These are phyloP conservation scores for Colletotrichum phormii DNA, from an alignment of 2,329 filamentous ascomycete genomes.

Conservation along the genomic window DNA sequence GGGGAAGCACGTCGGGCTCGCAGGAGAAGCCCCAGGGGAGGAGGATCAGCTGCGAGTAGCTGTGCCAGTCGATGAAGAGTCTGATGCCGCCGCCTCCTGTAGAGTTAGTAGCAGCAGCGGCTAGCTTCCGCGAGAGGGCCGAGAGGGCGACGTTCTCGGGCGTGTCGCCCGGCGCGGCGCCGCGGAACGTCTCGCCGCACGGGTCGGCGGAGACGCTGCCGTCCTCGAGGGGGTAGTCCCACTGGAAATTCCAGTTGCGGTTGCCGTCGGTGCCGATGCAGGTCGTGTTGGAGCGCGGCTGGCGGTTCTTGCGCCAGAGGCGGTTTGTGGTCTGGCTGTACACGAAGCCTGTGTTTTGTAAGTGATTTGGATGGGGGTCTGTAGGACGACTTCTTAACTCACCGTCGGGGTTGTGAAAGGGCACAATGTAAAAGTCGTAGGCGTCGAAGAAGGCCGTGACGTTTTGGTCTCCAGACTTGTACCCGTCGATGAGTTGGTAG, in stretches of 20 bases:
- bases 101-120: constrained; percentile 39
- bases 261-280: constrained; percentile 64
- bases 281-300: constrained; percentile 51
- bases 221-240: constrained; percentile 45
- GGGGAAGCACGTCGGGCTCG: constrained; percentile 40
- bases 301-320: constrained; percentile 66
- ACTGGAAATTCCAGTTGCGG: constrained; percentile 62
- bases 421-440: constrained; percentile 70
- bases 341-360: constrained; percentile 54
- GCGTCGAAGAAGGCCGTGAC: constrained; percentile 61
- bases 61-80: constrained; percentile 70
- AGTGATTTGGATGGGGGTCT: neutral
- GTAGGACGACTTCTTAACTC: constrained; percentile 25
- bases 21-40: constrained; percentile 69
- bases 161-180: constrained; percentile 53
- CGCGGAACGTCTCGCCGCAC: constrained; percentile 57
- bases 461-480: constrained; percentile 48
- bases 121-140: constrained; percentile 57
- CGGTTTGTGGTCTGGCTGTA: constrained; percentile 62
- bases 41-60: constrained; percentile 66
- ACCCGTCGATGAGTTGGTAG: constrained; percentile 55
- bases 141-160: constrained; percentile 61
- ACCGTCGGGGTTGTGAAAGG: constrained; percentile 65
- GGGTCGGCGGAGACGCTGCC: constrained; percentile 57
- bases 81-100: constrained; percentile 55